Evolutionary conservation across 345 rosid genomes (phyloP), one percentile per base, ranked within the genome.

Genomic region (Eutrema japonicum): DNA sequence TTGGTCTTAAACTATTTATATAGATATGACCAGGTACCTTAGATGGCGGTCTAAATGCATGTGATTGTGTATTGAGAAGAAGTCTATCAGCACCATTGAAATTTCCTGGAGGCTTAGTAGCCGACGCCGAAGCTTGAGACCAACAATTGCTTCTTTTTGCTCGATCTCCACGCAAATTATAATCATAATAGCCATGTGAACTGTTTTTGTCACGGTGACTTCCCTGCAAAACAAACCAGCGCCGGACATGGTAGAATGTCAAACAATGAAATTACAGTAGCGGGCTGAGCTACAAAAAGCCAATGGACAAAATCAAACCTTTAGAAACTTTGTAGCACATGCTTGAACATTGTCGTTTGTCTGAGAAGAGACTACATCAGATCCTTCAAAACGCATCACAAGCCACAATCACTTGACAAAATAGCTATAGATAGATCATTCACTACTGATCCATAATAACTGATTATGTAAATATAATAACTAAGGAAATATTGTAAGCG

Each of bases 141-240:
- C 73, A 76, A 59, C 18, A 41, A 66, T 48, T 13, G 61, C 65
- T 89, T 78, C 79, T 77, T 64, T 68, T 76, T 38, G 81, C 74
- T 55, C 64, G 66, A 54, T 84, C 87, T 56, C 80, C 74, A 46
- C 7, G 85, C 49, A 79, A 75, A 35, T 79, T 77, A 9, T 88
- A 72, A 73, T 83, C 84, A 77, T 85, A 79, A 77, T 79, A 85
- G 68, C 73, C 74, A 66, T 82, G 33, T 4, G 88, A 82, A 55
- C 47, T 66, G 54, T 89, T 85, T 77, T 77, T 82, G 35, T 85
- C 84, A 22, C 83, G 53, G 59, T 81, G 83, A 73, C 77, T 26
- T 53, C 76, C 85, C 90, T 89, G 80, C 37, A 29, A 7, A 8
- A 13, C 30, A 64, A 56, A 33, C 11, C 54, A 7, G 67, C 69